phyloP scores from a whole-genome alignment of 768 basidiomycete genomes.

The Clavaria fumosa region DNA sequence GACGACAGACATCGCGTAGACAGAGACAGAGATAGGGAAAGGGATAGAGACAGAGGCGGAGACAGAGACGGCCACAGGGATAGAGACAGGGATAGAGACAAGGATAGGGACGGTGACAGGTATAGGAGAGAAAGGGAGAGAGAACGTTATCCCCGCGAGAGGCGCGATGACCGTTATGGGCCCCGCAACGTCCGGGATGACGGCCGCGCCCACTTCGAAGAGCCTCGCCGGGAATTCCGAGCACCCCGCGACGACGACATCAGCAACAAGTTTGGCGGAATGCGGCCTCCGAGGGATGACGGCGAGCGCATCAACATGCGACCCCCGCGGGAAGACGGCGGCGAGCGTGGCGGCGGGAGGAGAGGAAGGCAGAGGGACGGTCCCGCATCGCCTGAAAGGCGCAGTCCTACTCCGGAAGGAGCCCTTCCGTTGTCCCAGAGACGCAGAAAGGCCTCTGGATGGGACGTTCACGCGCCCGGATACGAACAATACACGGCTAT shows the following conservation, averaged over 20 bases:
- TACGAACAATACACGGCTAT: slow-evolving; percentile 91
- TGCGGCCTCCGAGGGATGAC: not conserved
- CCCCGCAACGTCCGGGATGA: too few relatives aligned
- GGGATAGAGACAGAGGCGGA: slow-evolving; percentile 29
- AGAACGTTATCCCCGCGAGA: slow-evolving; percentile 33
- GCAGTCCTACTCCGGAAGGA: slow-evolving; percentile 86
- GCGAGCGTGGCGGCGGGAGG: slow-evolving; percentile 22
- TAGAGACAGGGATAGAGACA: slow-evolving; percentile 22
- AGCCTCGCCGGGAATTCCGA: slow-evolving; percentile 31
- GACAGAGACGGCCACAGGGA: slow-evolving; percentile 17
- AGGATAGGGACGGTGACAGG: slow-evolving; percentile 20
- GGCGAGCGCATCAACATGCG: slow-evolving; percentile 23
- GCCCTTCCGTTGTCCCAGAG: slow-evolving; percentile 70
- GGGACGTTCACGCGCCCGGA: slow-evolving; percentile 93
- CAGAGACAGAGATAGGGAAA: slow-evolving; percentile 36
- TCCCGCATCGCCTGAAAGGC: slow-evolving; percentile 57
- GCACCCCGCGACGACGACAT: slow-evolving; percentile 29
- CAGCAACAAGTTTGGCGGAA: too few relatives aligned
- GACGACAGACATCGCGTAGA: slow-evolving; percentile 37
- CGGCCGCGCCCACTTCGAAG: slow-evolving; percentile 28
- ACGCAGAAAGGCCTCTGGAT: slow-evolving; percentile 79
- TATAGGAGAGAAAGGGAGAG: slow-evolving; percentile 32
- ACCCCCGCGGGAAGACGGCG: slow-evolving; percentile 24
- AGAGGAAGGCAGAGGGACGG: slow-evolving; percentile 36
- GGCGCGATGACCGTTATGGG: slow-evolving; percentile 28